Evolutionary conservation across 345 rosid species (phyloP).

Genomic region (Eutrema japonicum): DNA sequence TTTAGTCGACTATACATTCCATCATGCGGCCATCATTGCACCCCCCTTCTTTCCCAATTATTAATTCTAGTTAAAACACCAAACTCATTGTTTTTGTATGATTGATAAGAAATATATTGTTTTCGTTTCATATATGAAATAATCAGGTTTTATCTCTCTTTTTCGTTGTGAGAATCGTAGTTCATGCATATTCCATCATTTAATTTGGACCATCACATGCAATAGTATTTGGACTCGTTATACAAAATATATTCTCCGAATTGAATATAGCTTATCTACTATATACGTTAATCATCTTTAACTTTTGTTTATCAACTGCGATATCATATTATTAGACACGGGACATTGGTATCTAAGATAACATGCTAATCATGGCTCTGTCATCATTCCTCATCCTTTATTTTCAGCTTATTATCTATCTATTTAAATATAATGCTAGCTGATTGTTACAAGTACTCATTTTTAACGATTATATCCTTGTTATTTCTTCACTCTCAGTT

Average conservation of each 20-base stretch:
- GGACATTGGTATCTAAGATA: constrained; percentile 48
- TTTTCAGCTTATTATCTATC: constrained; percentile 29
- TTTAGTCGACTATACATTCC: constrained; percentile 40
- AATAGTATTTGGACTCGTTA: constrained; percentile 32
- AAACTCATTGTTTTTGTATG: constrained; percentile 35
- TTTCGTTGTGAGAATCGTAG: constrained; percentile 22
- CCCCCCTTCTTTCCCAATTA: constrained; percentile 18
- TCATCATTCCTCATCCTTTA: constrained; percentile 42
- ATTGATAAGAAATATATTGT: constrained; percentile 1
- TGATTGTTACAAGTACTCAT: background rate
- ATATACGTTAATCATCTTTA: constrained; percentile 12
- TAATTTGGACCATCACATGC: constrained; percentile 42
- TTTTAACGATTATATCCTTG: background rate
- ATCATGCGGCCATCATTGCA: constrained; percentile 41
- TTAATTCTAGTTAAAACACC: constrained; percentile 14
- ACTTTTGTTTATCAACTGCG: constrained; percentile 4
- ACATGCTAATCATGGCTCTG: constrained; percentile 54
- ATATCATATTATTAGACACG: constrained; percentile 25
- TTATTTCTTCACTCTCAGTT: constrained; percentile 6
- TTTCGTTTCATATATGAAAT: constrained; percentile 18
- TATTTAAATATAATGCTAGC: background rate
- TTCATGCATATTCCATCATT: constrained; percentile 40
- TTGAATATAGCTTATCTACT: constrained; percentile 34
- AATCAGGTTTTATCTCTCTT: constrained; percentile 12
- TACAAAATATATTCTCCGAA: constrained; percentile 33